Evolutionary conservation across 2,329 filamentous ascomycete species (phyloP).

Genomic region (Diaporthe humulicola): DNA sequence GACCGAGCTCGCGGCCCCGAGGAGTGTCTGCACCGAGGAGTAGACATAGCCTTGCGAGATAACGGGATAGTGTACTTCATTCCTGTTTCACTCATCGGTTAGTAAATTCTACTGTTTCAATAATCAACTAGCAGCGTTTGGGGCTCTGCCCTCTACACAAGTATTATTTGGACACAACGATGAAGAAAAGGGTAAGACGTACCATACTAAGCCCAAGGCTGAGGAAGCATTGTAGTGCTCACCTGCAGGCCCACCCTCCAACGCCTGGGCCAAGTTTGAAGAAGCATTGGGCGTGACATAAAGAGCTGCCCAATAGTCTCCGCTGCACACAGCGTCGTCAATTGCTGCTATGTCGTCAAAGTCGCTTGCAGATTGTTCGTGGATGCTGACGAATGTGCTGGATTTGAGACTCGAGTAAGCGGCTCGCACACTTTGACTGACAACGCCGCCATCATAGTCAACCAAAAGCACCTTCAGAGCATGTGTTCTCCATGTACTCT

Average conservation of each 20-base stretch:
- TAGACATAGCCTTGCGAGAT: neutral
- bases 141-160: neutral
- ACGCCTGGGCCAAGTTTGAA: neutral
- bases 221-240: neutral
- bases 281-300: conserved; percentile 13
- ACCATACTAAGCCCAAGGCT: conserved; percentile 21
- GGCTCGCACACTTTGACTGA: conserved; percentile 6
- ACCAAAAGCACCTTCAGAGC: conserved; percentile 25
- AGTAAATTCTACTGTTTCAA: neutral
- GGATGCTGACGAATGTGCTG: conserved; percentile 16
- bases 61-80: conserved; percentile 15
- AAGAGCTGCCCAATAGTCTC: conserved; percentile 25
- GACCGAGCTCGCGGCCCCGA: neutral
- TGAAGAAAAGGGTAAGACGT: neutral
- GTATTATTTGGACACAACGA: neutral
- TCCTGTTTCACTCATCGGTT: neutral
- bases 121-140: neutral
- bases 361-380: neutral
- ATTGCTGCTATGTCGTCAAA: neutral
- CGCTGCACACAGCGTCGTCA: conserved; percentile 10
- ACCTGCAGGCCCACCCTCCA: conserved; percentile 6
- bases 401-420: conserved; percentile 6
- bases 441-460: conserved; percentile 24
- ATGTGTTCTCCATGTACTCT: neutral
- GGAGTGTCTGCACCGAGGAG: neutral